Conservation (phyloP, 495 filamentous ascomycete genomes). For the Hyaloscypha finlandica region DNA sequence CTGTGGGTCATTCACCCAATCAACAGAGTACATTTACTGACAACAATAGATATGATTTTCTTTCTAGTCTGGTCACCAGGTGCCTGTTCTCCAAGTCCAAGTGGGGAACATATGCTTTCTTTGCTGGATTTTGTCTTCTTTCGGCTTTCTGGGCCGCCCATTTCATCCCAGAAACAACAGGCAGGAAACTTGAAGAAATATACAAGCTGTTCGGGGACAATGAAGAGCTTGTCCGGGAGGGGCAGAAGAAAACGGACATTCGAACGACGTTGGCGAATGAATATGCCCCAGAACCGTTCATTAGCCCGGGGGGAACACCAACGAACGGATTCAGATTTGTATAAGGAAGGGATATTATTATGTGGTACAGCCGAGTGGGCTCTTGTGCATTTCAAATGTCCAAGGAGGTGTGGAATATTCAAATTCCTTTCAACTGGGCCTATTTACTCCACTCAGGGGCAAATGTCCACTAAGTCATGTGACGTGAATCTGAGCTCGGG, state of each 20-base stretch:
- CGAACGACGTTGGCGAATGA: neutral
- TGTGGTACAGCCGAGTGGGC: too few species aligned
- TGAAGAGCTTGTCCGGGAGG: neutral
- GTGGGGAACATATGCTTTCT: neutral
- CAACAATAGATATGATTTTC: neutral
- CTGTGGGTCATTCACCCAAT: neutral
- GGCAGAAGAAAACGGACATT: neutral
- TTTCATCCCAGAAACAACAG: neutral
- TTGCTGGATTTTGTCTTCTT: neutral
- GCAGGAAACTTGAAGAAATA: neutral
- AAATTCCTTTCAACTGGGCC: neutral
- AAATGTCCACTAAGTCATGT: neutral
- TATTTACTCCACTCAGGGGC: too few species aligned
- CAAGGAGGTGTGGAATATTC: too few species aligned
- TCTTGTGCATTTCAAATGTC: too few species aligned
- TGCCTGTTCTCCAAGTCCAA: neutral
- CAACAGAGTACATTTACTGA: neutral
- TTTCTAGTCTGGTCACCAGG: neutral
- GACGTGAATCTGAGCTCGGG: neutral
- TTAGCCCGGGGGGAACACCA: neutral
- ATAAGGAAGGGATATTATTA: neutral
- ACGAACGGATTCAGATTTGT: neutral
- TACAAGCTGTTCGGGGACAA: neutral
- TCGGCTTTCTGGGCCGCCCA: neutral
- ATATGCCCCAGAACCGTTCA: neutral